Evolutionary conservation across 2,329 filamentous ascomycete genomes (phyloP).

Genomic region (Fusarium goolgardi): DNA sequence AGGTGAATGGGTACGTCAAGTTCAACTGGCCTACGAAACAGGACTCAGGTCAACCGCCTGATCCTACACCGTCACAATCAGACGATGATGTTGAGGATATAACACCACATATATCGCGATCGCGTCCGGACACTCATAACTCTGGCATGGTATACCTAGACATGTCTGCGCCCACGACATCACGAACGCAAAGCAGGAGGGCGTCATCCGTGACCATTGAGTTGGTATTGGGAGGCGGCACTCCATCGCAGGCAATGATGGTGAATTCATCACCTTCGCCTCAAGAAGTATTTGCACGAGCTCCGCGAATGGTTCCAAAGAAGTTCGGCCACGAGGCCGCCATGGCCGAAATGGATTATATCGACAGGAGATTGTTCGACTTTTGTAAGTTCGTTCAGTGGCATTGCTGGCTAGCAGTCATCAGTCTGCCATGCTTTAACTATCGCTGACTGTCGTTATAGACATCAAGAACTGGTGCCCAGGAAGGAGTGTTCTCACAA

Average conservation of each 20-base stretch:
- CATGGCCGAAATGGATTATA: slow-evolving; percentile 50
- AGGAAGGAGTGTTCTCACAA: slow-evolving; percentile 53
- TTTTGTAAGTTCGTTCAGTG: slow-evolving; percentile 50
- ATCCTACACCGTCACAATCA: slow-evolving; percentile 11
- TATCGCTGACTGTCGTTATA: slow-evolving; percentile 30
- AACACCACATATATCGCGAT: slow-evolving; percentile 19
- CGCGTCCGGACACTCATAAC: slow-evolving; percentile 11
- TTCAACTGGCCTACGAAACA: slow-evolving; percentile 51
- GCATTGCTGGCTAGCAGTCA: background rate
- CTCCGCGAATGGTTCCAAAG: slow-evolving; percentile 44
- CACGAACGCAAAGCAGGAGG: slow-evolving; percentile 2
- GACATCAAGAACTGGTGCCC: slow-evolving; percentile 57
- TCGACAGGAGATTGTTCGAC: slow-evolving; percentile 50
- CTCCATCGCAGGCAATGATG: slow-evolving; percentile 18
- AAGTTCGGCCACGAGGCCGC: slow-evolving; percentile 48
- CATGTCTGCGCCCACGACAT: slow-evolving; percentile 14
- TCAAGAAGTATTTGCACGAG: slow-evolving; percentile 20
- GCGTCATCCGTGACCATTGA: slow-evolving; percentile 27
- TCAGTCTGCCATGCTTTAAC: background rate
- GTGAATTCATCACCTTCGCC: slow-evolving; percentile 16
- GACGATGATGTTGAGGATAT: slow-evolving; percentile 36
- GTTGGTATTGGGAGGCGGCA: slow-evolving; percentile 8
- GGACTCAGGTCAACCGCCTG: slow-evolving; percentile 28
- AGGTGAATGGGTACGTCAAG: slow-evolving; percentile 55
- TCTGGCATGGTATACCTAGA: slow-evolving; percentile 19